A percentile compares a stretch with the other conserved stretches of the same genome.
phyloP scores from a whole-genome alignment of 1,139 yeast species.

The Eremothecium coryli region DNA sequence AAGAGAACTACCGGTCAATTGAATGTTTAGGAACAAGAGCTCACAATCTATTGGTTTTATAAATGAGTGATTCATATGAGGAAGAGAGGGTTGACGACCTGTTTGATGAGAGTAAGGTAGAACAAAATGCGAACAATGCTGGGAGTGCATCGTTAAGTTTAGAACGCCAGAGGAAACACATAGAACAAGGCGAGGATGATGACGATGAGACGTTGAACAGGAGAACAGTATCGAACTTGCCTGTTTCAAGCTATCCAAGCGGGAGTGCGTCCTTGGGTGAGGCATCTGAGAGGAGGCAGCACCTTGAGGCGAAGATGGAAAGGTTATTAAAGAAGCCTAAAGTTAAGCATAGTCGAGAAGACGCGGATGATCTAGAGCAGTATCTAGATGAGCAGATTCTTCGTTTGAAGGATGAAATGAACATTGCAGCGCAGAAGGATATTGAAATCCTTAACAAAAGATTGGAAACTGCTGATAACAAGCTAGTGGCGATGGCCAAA shows the following conservation, averaged over 20 bases:
- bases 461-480: slow-evolving; percentile 24
- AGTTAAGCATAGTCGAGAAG: slow-evolving; percentile 51
- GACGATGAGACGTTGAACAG: slow-evolving; percentile 20
- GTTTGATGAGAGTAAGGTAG: neutral
- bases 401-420: slow-evolving; percentile 78
- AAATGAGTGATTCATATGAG: slow-evolving; percentile 5
- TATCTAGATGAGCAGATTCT: slow-evolving; percentile 90
- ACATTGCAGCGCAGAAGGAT: slow-evolving; percentile 84
- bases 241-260: slow-evolving; percentile 29
- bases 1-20: no score
- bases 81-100: slow-evolving; percentile 2
- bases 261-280: slow-evolving; percentile 32
- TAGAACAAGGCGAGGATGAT: slow-evolving; percentile 23
- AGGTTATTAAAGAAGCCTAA: slow-evolving; percentile 61
- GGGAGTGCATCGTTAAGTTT: slow-evolving; percentile 7
- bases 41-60: no score
- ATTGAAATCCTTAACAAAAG: slow-evolving; percentile 67
- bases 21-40: no score
- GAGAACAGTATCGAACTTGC: slow-evolving; percentile 22
- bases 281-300: slow-evolving; percentile 56
- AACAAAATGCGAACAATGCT: neutral
- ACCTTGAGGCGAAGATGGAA: slow-evolving; percentile 73
- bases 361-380: slow-evolving; percentile 87
- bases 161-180: slow-evolving; percentile 27
- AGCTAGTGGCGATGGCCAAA: slow-evolving; percentile 72